phyloP scores from a whole-genome alignment of 345 rosid species.

The Carallia brachiata region DNA sequence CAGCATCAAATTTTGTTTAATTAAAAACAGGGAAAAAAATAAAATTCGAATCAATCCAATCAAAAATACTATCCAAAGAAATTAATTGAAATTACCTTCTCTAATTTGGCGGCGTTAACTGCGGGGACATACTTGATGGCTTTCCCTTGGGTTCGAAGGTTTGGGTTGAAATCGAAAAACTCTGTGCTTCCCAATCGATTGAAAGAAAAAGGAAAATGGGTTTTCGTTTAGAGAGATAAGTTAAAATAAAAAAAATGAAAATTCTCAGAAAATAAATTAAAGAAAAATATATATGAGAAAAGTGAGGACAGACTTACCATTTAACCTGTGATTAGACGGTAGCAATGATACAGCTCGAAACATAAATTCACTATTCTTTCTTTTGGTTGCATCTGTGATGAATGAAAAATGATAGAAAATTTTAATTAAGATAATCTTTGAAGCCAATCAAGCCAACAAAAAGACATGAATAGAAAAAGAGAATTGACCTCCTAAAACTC shows the following conservation, averaged over 20 bases:
- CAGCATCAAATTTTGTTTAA: neutral
- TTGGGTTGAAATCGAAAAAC: slow-evolving; percentile 87
- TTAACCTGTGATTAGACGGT: too few species aligned
- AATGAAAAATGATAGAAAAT: too few species aligned
- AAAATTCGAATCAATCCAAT: neutral
- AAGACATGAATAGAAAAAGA: too few species aligned
- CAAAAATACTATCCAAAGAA: neutral
- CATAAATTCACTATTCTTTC: too few species aligned
- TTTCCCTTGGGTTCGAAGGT: slow-evolving; percentile 75
- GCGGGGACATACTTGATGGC: slow-evolving; percentile 86
- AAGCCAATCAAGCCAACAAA: too few species aligned
- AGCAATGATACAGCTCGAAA: too few species aligned
- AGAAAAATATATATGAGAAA: too few species aligned
- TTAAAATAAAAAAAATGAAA: neutral
- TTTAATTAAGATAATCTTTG: too few species aligned
- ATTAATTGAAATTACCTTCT: slow-evolving; percentile 51
- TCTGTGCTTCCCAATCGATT: slow-evolving; percentile 40
- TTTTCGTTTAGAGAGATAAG: neutral
- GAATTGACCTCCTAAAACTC: too few species aligned
- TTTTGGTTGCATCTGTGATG: too few species aligned
- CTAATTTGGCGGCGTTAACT: slow-evolving; percentile 87
- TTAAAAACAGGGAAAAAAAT: neutral
- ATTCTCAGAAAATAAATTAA: too few species aligned
- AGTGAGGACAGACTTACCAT: too few species aligned
- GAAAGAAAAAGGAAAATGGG: neutral